phyloP scores from a whole-genome alignment of 2,329 filamentous ascomycete genomes.

The Fusarium burgessii region DNA sequence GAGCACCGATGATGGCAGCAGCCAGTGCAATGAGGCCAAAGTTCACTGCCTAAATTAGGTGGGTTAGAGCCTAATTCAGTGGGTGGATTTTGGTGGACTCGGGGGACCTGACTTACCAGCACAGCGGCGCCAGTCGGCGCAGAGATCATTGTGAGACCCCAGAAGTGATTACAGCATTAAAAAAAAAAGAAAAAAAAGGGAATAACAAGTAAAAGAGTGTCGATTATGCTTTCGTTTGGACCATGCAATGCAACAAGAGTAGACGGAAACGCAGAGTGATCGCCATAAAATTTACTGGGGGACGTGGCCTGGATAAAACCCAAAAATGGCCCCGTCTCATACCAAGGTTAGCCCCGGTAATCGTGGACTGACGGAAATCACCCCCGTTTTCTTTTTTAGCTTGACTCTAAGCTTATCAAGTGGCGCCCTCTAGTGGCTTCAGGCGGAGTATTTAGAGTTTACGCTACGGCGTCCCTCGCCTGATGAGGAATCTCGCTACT shows the following conservation, averaged over 20 bases:
- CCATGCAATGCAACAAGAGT: not conserved
- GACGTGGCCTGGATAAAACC: not conserved
- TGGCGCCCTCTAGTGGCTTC: not conserved
- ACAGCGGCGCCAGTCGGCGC: slow-evolving; percentile 22
- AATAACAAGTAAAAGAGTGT: not conserved
- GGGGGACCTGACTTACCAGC: not conserved
- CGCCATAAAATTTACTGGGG: not conserved
- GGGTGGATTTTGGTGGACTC: not conserved
- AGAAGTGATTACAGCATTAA: not conserved
- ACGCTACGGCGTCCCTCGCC: not conserved
- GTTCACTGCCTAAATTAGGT: not conserved
- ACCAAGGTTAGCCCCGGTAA: not conserved
- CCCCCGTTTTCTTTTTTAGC: not conserved
- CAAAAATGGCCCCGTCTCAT: not conserved
- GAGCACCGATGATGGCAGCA: slow-evolving; percentile 13
- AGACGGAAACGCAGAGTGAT: not conserved
- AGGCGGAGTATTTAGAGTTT: not conserved
- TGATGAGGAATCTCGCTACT: not conserved
- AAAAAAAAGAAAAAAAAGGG: not conserved
- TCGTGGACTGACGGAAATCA: not conserved
- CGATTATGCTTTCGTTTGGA: not conserved
- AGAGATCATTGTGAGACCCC: not conserved
- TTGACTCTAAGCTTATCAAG: slow-evolving; percentile 11
- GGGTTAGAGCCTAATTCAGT: not conserved
- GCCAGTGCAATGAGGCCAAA: not conserved